Conservation (phyloP, 2,329 filamentous ascomycete genomes). For the Ophioceras dolichostomum region DNA sequence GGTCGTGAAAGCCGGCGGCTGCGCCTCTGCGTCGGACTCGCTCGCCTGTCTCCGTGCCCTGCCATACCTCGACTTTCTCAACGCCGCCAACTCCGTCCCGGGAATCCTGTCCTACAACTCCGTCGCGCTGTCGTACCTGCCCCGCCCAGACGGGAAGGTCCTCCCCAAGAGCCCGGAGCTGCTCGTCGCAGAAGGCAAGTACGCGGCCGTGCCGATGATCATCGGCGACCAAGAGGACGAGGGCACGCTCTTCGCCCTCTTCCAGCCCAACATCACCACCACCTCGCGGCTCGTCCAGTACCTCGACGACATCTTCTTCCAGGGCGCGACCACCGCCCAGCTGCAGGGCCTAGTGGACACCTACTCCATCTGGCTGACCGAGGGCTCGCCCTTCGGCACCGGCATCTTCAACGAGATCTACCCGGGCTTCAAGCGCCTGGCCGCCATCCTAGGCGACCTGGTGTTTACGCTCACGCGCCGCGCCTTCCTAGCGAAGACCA, state of each 20-base stretch:
- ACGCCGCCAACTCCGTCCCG: slow-evolving; percentile 59
- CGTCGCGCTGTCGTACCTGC: slow-evolving; percentile 60
- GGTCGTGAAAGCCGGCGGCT: slow-evolving; percentile 50
- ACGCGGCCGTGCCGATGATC: slow-evolving; percentile 36
- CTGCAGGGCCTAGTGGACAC: slow-evolving; percentile 45
- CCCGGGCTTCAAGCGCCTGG: slow-evolving; percentile 65
- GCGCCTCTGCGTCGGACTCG: slow-evolving; percentile 40
- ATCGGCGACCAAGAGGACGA: slow-evolving; percentile 72
- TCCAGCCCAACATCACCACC: slow-evolving; percentile 56
- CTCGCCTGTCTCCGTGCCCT: slow-evolving; percentile 53
- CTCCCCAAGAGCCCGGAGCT: slow-evolving; percentile 52
- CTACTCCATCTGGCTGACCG: slow-evolving; percentile 43
- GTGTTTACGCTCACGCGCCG: slow-evolving; percentile 64
- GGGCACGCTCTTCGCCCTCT: slow-evolving; percentile 61
- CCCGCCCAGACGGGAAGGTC: slow-evolving; percentile 55
- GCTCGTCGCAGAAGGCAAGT: slow-evolving; percentile 35
- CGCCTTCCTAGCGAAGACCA: slow-evolving; percentile 40
- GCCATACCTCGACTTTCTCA: slow-evolving; percentile 46
- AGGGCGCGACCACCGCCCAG: slow-evolving; percentile 33
- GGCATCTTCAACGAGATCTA: slow-evolving; percentile 57
- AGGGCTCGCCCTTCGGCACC: slow-evolving; percentile 64
- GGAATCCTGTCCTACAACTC: slow-evolving; percentile 55
- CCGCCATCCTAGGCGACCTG: slow-evolving; percentile 64
- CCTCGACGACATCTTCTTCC: slow-evolving; percentile 47
- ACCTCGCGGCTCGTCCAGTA: slow-evolving; percentile 48